phyloP scores from a whole-genome alignment of 768 basidiomycete species.

The Hypsizygus marmoreus region DNA sequence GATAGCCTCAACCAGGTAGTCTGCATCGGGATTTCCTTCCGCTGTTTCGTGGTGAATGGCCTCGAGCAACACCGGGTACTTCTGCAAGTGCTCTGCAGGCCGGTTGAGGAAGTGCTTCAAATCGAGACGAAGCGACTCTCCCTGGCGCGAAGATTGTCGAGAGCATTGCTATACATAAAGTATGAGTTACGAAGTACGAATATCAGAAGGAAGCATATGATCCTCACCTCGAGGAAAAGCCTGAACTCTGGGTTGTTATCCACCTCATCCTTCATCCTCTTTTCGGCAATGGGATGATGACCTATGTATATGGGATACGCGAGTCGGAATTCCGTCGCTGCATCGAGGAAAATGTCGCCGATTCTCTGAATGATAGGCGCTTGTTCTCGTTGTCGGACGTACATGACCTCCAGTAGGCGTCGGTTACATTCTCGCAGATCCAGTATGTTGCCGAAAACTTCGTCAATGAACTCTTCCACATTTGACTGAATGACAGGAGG shows the following conservation, averaged over 20 bases:
- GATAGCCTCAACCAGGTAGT: constrained; percentile 83
- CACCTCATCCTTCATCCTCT: constrained; percentile 82
- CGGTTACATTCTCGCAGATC: constrained; percentile 85
- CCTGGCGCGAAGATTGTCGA: constrained; percentile 37
- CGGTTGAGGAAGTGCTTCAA: constrained; percentile 79
- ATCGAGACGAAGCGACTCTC: constrained; percentile 51
- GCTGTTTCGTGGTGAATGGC: constrained; percentile 85
- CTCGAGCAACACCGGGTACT: constrained; percentile 83
- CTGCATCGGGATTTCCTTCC: constrained; percentile 77
- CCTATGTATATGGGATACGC: constrained; percentile 88
- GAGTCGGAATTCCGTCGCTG: constrained; percentile 83
- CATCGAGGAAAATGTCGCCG: constrained; percentile 86
- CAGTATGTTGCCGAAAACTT: constrained; percentile 87
- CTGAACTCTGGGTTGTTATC: constrained; percentile 81
- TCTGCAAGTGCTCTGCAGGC: constrained; percentile 80
- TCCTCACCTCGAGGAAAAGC: constrained; percentile 89
- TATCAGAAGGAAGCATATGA: constrained; percentile 19
- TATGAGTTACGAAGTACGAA: not conserved
- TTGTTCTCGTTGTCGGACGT: constrained; percentile 85
- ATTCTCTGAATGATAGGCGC: constrained; percentile 80
- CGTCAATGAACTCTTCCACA: constrained; percentile 84
- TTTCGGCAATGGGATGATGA: constrained; percentile 83
- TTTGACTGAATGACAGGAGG: constrained; percentile 47
- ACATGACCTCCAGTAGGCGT: constrained; percentile 81
- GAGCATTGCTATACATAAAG: constrained; percentile 40